A percentile compares a stretch with the other conserved stretches of the same genome.
phyloP scores from a whole-genome alignment of 331 rosid species.

The Rosa hybrid region DNA sequence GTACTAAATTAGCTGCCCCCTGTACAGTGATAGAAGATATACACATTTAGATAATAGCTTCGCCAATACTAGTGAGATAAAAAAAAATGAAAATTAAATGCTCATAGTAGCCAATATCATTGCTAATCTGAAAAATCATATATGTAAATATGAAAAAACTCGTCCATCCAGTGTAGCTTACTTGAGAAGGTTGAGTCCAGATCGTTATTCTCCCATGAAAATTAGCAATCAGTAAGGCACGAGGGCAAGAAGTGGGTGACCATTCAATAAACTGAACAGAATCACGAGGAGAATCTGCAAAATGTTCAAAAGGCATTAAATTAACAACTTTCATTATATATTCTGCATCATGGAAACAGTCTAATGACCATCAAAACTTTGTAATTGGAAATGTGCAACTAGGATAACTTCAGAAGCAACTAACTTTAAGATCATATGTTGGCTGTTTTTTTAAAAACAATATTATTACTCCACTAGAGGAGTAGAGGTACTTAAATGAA shows the following conservation, averaged over 20 bases:
- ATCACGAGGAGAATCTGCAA: slow-evolving; percentile 89
- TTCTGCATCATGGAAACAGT: background rate
- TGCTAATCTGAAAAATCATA: background rate
- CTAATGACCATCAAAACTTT: background rate
- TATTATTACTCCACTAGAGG: background rate
- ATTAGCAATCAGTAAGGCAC: slow-evolving; percentile 80
- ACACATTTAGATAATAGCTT: background rate
- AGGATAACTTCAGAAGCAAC: background rate
- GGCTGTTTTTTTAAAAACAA: background rate
- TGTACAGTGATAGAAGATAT: slow-evolving; percentile 35
- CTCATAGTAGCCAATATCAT: background rate
- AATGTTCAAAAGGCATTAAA: slow-evolving; percentile 6
- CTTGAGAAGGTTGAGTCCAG: slow-evolving; percentile 95
- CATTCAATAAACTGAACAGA: slow-evolving; percentile 94
- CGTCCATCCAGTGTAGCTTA: slow-evolving; percentile 34
- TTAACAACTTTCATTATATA: background rate
- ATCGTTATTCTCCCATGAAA: slow-evolving; percentile 93
- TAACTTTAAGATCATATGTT: background rate
- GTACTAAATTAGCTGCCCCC: slow-evolving; percentile 84
- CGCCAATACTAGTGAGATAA: background rate
- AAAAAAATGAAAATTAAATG: background rate
- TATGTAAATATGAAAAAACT: background rate
- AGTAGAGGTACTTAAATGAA: background rate
- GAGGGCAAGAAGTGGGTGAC: slow-evolving; percentile 88
- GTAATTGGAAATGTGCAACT: background rate